A percentile compares a stretch with the other conserved stretches of the same genome.
These are phyloP conservation scores for Pluteus cervinus DNA, from an alignment of 768 basidiomycete genomes.

Conservation along the genomic window DNA sequence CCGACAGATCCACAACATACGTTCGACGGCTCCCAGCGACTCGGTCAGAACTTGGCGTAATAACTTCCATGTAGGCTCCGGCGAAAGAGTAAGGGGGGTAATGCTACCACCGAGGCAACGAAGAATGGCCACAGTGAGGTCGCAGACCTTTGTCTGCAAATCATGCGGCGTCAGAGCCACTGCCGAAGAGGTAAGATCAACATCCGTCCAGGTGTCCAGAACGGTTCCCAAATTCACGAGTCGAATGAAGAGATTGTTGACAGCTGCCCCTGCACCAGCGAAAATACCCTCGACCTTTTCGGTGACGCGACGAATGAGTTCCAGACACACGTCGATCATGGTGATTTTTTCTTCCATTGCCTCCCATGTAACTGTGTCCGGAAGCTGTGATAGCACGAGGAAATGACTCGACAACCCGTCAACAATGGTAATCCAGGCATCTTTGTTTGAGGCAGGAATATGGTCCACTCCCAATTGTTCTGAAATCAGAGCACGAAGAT, in stretches of 20 bases:
- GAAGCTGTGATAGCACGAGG: slow-evolving; percentile 48
- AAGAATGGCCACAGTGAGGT: slow-evolving; percentile 40
- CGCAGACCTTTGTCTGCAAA: too few relatives aligned
- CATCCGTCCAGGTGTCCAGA: slow-evolving; percentile 55
- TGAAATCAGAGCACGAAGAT: slow-evolving; percentile 32
- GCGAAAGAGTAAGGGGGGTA: slow-evolving; percentile 19
- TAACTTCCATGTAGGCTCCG: slow-evolving; percentile 33
- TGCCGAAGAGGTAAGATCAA: slow-evolving; percentile 27
- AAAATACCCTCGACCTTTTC: slow-evolving; percentile 46
- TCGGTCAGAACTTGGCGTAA: slow-evolving; percentile 35
- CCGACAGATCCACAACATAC: slow-evolving; percentile 24
- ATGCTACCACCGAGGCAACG: slow-evolving; percentile 38
- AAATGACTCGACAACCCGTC: slow-evolving; percentile 47
- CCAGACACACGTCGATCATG: slow-evolving; percentile 47
- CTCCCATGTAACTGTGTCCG: slow-evolving; percentile 43
- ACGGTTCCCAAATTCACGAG: slow-evolving; percentile 48
- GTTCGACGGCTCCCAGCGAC: slow-evolving; percentile 33
- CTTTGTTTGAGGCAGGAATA: slow-evolving; percentile 28
- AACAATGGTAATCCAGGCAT: slow-evolving; percentile 45
- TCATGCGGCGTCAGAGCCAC: too few relatives aligned
- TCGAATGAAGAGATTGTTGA: slow-evolving; percentile 42
- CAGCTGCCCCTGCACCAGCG: slow-evolving; percentile 34
- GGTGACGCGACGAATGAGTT: slow-evolving; percentile 48
- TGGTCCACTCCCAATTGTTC: slow-evolving; percentile 28
- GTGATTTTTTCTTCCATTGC: slow-evolving; percentile 52